Percentiles rank a stretch among this genome's conserved stretches.
Evolutionary conservation across 2,329 filamentous ascomycete genomes (phyloP).

Genomic region (Dothideomycetes sp.): DNA sequence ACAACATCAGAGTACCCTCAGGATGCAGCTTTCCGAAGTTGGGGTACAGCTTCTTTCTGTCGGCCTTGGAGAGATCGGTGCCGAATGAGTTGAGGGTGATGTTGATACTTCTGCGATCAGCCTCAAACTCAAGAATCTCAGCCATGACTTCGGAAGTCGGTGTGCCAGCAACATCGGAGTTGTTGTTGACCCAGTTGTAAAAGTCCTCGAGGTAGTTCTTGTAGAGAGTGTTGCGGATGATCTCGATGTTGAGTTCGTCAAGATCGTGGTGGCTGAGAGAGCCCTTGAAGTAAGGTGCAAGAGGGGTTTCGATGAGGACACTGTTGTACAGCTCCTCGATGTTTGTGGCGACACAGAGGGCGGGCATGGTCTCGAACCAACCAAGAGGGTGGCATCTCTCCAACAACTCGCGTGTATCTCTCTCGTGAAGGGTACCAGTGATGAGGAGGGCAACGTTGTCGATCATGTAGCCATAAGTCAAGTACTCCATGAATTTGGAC

Average conservation of each 20-base stretch:
- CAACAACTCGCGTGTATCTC: constrained; percentile 88
- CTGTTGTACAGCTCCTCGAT: constrained; percentile 99
- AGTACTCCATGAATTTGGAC: constrained; percentile 92
- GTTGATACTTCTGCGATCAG: constrained; percentile 93
- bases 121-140: constrained; percentile 93
- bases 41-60: constrained; percentile 94
- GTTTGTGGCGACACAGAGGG: constrained; percentile 94
- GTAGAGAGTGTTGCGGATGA: constrained; percentile 95
- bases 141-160: constrained; percentile 92
- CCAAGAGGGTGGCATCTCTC: constrained; percentile 94
- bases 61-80: constrained; percentile 85
- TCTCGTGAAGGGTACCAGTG: constrained; percentile 92
- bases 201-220: constrained; percentile 99
- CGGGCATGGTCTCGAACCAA: constrained; percentile 98
- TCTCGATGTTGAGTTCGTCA: constrained; percentile 98
- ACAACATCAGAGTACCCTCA: constrained; percentile 90
- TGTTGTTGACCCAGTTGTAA: constrained; percentile 83
- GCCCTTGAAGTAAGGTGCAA: constrained; percentile 95
- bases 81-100: constrained; percentile 98
- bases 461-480: constrained; percentile 99
- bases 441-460: constrained; percentile 97
- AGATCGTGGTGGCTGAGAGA: constrained; percentile 92
- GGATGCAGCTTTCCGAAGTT: constrained; percentile 85
- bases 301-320: constrained; percentile 89
- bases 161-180: constrained; percentile 76